phyloP scores from a whole-genome alignment of 1,284 basidiomycete species.

The Trichosporon sp. region DNA sequence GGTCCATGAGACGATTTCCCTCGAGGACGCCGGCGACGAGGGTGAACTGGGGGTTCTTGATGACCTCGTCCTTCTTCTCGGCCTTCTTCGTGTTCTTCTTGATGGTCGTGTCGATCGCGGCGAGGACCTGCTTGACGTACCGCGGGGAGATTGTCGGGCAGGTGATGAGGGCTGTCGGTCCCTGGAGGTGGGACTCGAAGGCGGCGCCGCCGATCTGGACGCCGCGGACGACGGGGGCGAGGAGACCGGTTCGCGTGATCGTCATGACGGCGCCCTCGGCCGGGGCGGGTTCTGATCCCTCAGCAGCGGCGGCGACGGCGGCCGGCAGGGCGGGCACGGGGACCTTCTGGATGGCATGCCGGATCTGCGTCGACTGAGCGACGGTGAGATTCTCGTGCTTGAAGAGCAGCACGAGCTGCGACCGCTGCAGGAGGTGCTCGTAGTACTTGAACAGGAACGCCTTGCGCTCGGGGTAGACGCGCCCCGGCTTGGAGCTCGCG shows the following conservation, averaged over 20 bases:
- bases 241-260: slow-evolving; percentile 47
- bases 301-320: slow-evolving; percentile 4
- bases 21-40: slow-evolving; percentile 49
- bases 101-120: slow-evolving; percentile 35
- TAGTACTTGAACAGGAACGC: slow-evolving; percentile 47
- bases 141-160: slow-evolving; percentile 45
- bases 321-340: slow-evolving; percentile 26
- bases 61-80: slow-evolving; percentile 22
- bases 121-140: slow-evolving; percentile 42
- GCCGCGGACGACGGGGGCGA: slow-evolving; percentile 25
- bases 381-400: slow-evolving; percentile 48
- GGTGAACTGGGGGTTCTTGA: slow-evolving; percentile 38
- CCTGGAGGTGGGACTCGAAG: neutral
- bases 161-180: slow-evolving; percentile 44
- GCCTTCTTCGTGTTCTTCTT: slow-evolving; percentile 23
- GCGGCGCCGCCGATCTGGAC: slow-evolving; percentile 21
- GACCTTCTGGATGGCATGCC: slow-evolving; percentile 38
- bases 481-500: slow-evolving; percentile 11
- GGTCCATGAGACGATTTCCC: slow-evolving; percentile 28
- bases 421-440: slow-evolving; percentile 41
- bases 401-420: slow-evolving; percentile 49
- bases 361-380: slow-evolving; percentile 38
- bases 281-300: slow-evolving; percentile 7
- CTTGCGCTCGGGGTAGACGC: slow-evolving; percentile 47
- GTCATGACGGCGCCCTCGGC: slow-evolving; percentile 31